Evolutionary conservation across 495 filamentous ascomycete species (phyloP).

Genomic region (Aspergillus egyptiacus): DNA sequence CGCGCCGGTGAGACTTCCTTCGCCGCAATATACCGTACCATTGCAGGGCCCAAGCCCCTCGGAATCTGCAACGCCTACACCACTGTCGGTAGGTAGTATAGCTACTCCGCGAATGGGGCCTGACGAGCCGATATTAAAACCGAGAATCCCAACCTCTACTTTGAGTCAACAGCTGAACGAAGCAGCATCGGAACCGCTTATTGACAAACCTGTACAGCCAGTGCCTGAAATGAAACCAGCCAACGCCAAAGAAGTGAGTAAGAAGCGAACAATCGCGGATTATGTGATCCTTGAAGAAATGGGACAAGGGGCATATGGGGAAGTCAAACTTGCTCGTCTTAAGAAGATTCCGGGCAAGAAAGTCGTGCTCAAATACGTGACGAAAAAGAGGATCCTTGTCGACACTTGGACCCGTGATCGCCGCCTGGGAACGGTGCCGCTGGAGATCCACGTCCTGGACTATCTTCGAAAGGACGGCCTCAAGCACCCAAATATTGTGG

Average conservation of each 20-base stretch:
- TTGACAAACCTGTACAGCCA: conserved; percentile 42
- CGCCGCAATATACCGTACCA: conserved; percentile 10
- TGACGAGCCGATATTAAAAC: conserved; percentile 24
- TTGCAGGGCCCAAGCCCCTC: conserved; percentile 17
- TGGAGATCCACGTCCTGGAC: conserved; percentile 97
- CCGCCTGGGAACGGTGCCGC: conserved; percentile 87
- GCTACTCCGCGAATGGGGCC: conserved; percentile 8
- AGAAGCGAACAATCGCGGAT: conserved; percentile 81
- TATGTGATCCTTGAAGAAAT: conserved; percentile 95
- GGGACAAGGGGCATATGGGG: conserved; percentile 96
- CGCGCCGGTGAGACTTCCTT: conserved; percentile 46
- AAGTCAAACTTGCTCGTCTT: conserved; percentile 92
- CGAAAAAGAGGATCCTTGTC: conserved; percentile 92
- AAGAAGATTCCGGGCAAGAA: conserved; percentile 70
- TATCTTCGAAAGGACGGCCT: conserved; percentile 83
- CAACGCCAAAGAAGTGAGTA: conserved; percentile 27
- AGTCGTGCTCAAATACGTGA: conserved; percentile 95
- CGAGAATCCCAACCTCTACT: conserved; percentile 53
- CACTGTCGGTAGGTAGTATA: too few species aligned
- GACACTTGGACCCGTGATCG: conserved; percentile 98
- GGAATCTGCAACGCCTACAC: conserved; percentile 14
- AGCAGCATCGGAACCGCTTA: conserved; percentile 52
- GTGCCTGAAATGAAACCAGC: conserved; percentile 32
- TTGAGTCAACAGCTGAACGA: conserved; percentile 72
- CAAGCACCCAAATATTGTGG: conserved; percentile 91